Percentiles rank a stretch among this genome's conserved stretches.
Conservation (phyloP, 371 early-diverging fungal species). For the Batkoa obscura region DNA sequence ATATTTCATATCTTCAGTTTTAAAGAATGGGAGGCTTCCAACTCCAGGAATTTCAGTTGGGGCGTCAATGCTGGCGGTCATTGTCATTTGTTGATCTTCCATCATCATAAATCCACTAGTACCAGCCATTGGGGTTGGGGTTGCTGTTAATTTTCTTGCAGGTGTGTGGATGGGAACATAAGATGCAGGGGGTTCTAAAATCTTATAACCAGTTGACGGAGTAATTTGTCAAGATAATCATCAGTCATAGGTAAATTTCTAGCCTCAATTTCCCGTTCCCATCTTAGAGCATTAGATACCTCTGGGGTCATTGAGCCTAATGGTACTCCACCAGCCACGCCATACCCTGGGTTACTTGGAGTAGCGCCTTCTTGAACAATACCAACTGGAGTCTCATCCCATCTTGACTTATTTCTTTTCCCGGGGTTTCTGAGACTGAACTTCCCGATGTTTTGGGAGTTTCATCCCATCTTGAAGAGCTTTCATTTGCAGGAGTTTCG, state of each 20-base stretch:
- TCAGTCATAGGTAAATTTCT: conserved; percentile 75
- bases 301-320: conserved; percentile 67
- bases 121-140: conserved; percentile 73
- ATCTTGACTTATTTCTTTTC: conserved; percentile 38
- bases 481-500: conserved; percentile 22
- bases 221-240: conserved; percentile 83
- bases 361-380: not conserved
- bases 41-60: conserved; percentile 81
- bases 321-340: not conserved
- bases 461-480: conserved; percentile 36
- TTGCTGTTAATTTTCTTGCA: conserved; percentile 82
- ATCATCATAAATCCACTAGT: conserved; percentile 79
- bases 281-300: conserved; percentile 45
- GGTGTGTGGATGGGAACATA: conserved; percentile 93
- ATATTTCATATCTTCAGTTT: conserved; percentile 90
- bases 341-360: not conserved
- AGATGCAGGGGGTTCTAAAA: conserved; percentile 70
- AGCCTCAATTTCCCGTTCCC: conserved; percentile 68
- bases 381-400: conserved; percentile 66
- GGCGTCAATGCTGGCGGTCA: conserved; percentile 23
- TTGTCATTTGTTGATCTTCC: conserved; percentile 26
- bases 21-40: conserved; percentile 79
- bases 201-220: conserved; percentile 83
- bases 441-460: conserved; percentile 24
- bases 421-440: conserved; percentile 23